Conservation (phyloP, 2,329 filamentous ascomycete species). For the Penicillium janthinellum region DNA sequence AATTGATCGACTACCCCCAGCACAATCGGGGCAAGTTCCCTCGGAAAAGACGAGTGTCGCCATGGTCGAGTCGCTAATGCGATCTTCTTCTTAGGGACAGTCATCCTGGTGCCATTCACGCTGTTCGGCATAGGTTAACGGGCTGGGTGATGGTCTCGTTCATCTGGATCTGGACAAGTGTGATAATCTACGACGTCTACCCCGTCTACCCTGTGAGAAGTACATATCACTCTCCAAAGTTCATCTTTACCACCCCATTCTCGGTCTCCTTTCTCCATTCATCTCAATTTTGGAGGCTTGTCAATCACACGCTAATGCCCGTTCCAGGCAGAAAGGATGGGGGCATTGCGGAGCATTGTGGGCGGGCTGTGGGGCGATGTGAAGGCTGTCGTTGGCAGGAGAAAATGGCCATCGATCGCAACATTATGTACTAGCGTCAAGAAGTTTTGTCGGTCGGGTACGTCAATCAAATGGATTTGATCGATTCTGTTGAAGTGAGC, state of each 20-base stretch:
- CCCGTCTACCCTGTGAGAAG: conserved; percentile 42
- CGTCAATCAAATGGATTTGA: too few species aligned
- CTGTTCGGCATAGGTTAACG: conserved; percentile 42
- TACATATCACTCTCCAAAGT: neutral
- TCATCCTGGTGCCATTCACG: conserved; percentile 45
- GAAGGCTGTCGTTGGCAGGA: conserved; percentile 8
- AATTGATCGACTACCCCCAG: conserved; percentile 45
- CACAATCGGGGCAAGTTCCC: conserved; percentile 40
- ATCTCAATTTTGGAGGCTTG: neutral
- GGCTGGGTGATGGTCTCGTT: conserved; percentile 46
- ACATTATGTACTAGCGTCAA: neutral
- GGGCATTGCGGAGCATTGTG: conserved; percentile 33
- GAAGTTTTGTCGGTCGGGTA: neutral
- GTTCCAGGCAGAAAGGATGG: conserved; percentile 35
- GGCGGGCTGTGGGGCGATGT: conserved; percentile 23
- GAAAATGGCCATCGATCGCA: neutral
- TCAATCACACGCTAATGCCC: conserved; percentile 2
- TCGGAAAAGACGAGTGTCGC: conserved; percentile 43
- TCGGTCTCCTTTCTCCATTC: neutral
- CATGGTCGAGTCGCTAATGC: conserved; percentile 32
- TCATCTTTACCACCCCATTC: neutral
- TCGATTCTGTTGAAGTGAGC: too few species aligned
- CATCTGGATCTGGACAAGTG: conserved; percentile 45
- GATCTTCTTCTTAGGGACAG: conserved; percentile 39
- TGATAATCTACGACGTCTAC: conserved; percentile 43